Evolutionary conservation across 176 grass and related monocot genomes (phyloP).

Genomic region (Zoysia pacifica): DNA sequence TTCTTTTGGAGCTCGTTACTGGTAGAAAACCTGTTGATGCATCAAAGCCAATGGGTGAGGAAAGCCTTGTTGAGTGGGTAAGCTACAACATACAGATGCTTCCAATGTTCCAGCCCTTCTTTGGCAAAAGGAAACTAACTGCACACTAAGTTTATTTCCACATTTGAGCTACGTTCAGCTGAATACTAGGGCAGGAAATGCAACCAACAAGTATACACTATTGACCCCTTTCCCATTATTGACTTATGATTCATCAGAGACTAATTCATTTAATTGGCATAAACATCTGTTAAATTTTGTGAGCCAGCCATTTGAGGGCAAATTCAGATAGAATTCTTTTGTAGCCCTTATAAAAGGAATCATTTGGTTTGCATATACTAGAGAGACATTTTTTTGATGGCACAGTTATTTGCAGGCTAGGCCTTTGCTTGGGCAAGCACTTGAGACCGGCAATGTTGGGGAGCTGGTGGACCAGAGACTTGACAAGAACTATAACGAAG

Average conservation of each 20-base stretch:
- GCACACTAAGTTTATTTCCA: constrained; percentile 1
- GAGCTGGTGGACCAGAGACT: constrained; percentile 61
- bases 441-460: constrained; percentile 53
- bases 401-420: constrained; percentile 60
- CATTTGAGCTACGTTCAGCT: neutral
- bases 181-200: neutral
- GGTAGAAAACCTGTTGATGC: constrained; percentile 87
- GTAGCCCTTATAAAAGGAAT: neutral
- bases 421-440: constrained; percentile 60
- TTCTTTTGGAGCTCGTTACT: constrained; percentile 91
- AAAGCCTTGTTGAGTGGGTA: constrained; percentile 99
- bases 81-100: constrained; percentile 26
- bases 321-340: neutral
- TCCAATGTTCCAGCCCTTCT: neutral
- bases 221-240: neutral
- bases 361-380: no score
- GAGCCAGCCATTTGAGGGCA: neutral
- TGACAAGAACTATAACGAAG: constrained; percentile 51
- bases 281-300: neutral
- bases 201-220: neutral
- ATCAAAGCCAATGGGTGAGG: constrained; percentile 79
- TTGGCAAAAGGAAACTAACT: neutral
- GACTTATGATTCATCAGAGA: neutral
- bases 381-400: constrained; percentile 16
- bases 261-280: neutral